These are phyloP conservation scores for Dioscorea zingiberensis DNA, from an alignment of 106 monocot species.

Conservation along the genomic window DNA sequence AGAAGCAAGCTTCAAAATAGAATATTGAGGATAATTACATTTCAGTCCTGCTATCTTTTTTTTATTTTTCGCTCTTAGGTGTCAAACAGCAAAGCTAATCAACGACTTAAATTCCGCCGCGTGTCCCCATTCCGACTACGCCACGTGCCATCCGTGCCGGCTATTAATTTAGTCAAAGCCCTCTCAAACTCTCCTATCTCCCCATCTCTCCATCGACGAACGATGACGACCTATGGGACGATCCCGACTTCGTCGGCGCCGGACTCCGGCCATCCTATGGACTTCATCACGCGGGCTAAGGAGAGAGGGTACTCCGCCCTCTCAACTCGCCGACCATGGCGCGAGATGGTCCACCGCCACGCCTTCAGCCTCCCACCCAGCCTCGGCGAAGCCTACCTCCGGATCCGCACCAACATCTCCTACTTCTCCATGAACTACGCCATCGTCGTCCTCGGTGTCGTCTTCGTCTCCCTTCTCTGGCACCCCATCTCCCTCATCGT, in stretches of 20 bases:
- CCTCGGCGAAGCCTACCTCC: constrained; percentile 57
- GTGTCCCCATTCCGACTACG: too few relatives aligned
- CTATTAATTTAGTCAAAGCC: too few relatives aligned
- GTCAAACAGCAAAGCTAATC: too few relatives aligned
- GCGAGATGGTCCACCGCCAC: constrained; percentile 32
- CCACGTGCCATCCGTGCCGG: too few relatives aligned
- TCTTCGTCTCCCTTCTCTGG: constrained; percentile 79
- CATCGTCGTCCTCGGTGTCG: constrained; percentile 54
- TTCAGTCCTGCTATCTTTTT: too few relatives aligned
- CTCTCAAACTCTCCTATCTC: neutral
- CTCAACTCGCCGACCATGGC: constrained; percentile 66
- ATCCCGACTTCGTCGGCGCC: constrained; percentile 47
- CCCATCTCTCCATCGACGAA: neutral
- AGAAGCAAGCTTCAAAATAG: too few relatives aligned
- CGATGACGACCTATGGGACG: constrained; percentile 71
- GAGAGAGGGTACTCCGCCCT: constrained; percentile 49
- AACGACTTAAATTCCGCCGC: too few relatives aligned
- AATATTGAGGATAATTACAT: too few relatives aligned
- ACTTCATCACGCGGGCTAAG: constrained; percentile 68
- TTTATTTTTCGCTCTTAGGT: too few relatives aligned
- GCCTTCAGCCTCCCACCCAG: constrained; percentile 49
- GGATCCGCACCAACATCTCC: constrained; percentile 53
- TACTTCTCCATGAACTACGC: constrained; percentile 91
- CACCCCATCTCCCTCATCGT: constrained; percentile 63
- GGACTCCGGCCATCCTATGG: constrained; percentile 9